Evolutionary conservation across 306 rosid genomes (phyloP), one percentile per base, ranked within the genome.

Genomic region (Hippophae rhamnoides): DNA sequence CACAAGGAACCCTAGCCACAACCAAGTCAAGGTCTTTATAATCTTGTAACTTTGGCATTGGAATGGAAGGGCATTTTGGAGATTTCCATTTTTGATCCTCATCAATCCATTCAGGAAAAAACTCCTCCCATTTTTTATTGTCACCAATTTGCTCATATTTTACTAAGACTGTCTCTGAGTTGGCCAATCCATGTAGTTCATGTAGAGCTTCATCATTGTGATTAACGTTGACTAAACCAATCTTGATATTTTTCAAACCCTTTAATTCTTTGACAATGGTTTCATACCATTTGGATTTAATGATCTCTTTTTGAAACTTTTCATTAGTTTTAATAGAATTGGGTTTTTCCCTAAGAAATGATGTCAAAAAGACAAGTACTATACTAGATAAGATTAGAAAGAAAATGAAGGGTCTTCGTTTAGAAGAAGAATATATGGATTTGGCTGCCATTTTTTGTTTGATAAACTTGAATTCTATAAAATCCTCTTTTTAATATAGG

Each of bases 51-150:
- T 1, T 3, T 5, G 95, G 83, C 81, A 87, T 74, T 0, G 95
- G 85, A 43, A 90, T 72, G 0, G 77, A 38, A 0, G 89, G 95
- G 57, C 97, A 87, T 38, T 64, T 75, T 5, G 89, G 84, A 0
- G 31, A 4, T 7, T 53, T 66, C 82, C 69, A 65, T 25, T 43
- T 69, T 7, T 53, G 51, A 7, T 77, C 68, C 51, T 90, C 94
- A 40, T 87, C 86, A 0, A 90, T 74, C 95, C 95, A 87, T 25
- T 70, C 84, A 0, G 90, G 95, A 61, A 78, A 84, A 12, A 78
- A 68, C 1, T 71, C 80, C 18, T 69, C 57, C 95, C 95, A 90
- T 43, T 72, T 76, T 65, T 63, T 26, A 14, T 63, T 52, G 56
- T 41, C 48, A 38, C 13, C 47, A 6, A 82, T 57, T 0, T 14